Percentiles rank a stretch among this genome's conserved stretches.
Conservation (phyloP, 495 filamentous ascomycete species). For the Immersiella caudata region DNA sequence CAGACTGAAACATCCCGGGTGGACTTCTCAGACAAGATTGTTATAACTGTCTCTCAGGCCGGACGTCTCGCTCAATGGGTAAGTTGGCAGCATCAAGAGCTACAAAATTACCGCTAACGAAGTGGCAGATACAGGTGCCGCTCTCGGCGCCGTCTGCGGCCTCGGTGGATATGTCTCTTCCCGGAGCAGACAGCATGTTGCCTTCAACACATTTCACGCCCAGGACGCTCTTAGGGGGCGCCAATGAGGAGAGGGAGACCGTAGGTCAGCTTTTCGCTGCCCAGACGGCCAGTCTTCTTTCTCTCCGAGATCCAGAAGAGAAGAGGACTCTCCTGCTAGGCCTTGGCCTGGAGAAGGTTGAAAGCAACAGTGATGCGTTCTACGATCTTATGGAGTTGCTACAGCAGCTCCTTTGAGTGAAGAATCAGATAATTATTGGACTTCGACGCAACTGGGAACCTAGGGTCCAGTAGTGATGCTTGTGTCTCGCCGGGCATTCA, state of each 20-base stretch:
- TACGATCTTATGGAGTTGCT: conserved; percentile 83
- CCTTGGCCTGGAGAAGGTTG: conserved; percentile 69
- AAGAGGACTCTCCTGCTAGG: conserved; percentile 79
- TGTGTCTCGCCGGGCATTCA: too few species aligned
- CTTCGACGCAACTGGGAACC: too few species aligned
- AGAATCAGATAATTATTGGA: too few species aligned
- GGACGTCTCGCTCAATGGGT: conserved; percentile 94
- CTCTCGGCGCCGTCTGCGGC: conserved; percentile 68
- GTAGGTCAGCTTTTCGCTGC: conserved; percentile 85
- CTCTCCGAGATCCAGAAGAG: conserved; percentile 72
- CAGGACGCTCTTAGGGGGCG: conserved; percentile 85
- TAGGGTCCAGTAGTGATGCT: too few species aligned
- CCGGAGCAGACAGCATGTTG: conserved; percentile 61
- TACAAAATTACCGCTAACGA: background rate
- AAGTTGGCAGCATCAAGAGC: conserved; percentile 38
- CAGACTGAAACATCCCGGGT: conserved; percentile 71
- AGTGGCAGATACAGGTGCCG: conserved; percentile 75
- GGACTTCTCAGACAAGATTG: conserved; percentile 87
- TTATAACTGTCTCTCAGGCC: conserved; percentile 84
- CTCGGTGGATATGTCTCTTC: conserved; percentile 56
- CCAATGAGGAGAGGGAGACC: conserved; percentile 75
- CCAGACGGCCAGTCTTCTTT: conserved; percentile 81
- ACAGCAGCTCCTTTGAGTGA: conserved; percentile 54
- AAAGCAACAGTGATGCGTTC: conserved; percentile 70
- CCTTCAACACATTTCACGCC: conserved; percentile 82